Conservation (phyloP, 2,329 filamentous ascomycete genomes). For the Colletotrichum eremochloae region DNA sequence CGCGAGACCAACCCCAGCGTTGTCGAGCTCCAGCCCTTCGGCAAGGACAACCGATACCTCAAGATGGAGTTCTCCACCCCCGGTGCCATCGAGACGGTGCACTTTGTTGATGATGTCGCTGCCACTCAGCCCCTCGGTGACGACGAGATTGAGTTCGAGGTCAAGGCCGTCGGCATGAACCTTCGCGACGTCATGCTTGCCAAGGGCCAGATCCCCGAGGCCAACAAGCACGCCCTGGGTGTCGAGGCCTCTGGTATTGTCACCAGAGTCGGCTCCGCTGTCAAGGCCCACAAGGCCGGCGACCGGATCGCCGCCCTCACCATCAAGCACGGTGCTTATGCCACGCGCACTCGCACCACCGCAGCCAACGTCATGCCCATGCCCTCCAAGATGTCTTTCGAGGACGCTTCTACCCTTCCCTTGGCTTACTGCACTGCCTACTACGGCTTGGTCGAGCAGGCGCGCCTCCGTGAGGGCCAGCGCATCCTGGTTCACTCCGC, state of each 20-base stretch:
- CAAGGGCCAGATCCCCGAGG: conserved; percentile 53
- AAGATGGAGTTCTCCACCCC: conserved; percentile 56
- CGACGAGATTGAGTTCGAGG: conserved; percentile 58
- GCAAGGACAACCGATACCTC: conserved; percentile 50
- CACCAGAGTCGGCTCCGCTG: conserved; percentile 49
- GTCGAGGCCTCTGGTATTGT: conserved; percentile 53
- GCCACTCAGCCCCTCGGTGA: conserved; percentile 47
- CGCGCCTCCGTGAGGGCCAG: conserved; percentile 47
- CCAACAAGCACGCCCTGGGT: conserved; percentile 47
- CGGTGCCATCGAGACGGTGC: conserved; percentile 55
- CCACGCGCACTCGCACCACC: conserved; percentile 45
- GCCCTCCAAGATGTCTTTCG: conserved; percentile 54
- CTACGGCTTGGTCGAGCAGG: conserved; percentile 52
- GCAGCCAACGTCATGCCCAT: conserved; percentile 51
- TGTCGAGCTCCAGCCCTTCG: conserved; percentile 57
- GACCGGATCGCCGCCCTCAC: conserved; percentile 47
- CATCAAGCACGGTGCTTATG: conserved; percentile 44
- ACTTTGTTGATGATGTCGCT: conserved; percentile 55
- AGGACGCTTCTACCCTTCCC: conserved; percentile 52
- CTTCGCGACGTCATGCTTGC: conserved; percentile 61
- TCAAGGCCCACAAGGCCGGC: conserved; percentile 48
- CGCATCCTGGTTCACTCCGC: conserved; percentile 54
- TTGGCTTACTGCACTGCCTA: conserved; percentile 52
- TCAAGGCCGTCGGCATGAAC: conserved; percentile 60
- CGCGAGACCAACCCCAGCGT: conserved; percentile 55